phyloP scores from a whole-genome alignment of 176 grass and related monocot species.

The Alopecurus myosuroides region DNA sequence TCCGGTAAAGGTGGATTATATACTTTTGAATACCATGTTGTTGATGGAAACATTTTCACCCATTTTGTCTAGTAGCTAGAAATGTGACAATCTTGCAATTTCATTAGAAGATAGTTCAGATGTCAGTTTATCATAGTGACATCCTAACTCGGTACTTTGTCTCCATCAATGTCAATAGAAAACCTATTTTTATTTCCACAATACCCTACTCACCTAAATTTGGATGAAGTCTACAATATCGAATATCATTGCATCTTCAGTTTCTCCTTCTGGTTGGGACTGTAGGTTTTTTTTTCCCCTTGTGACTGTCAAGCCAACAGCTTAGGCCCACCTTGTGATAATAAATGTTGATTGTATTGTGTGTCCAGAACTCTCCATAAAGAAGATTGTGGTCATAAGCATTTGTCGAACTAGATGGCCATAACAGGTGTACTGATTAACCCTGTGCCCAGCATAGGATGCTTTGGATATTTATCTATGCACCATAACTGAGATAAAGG shows the following conservation, averaged over 20 bases:
- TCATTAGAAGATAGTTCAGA: neutral
- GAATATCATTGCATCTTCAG: neutral
- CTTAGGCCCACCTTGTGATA: neutral
- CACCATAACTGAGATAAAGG: neutral
- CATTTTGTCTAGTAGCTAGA: constrained; percentile 22
- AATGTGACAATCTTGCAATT: constrained; percentile 16
- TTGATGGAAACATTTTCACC: neutral
- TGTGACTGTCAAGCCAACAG: neutral
- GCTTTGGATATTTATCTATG: constrained; percentile 25
- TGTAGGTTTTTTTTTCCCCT: neutral
- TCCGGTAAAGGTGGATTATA: constrained; percentile 30
- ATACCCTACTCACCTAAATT: neutral
- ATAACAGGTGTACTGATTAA: constrained; percentile 1
- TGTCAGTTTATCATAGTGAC: neutral
- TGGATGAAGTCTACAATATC: neutral
- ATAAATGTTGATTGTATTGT: constrained; percentile 4
- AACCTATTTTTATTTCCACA: neutral
- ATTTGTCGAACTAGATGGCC: neutral
- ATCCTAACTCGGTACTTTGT: neutral
- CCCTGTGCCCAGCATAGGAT: constrained; percentile 40
- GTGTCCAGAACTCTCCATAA: neutral
- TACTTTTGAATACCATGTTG: neutral
- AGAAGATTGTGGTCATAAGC: neutral
- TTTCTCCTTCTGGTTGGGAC: neutral
- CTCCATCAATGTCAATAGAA: neutral